Evolutionary conservation across 2,329 filamentous ascomycete genomes (phyloP).

Genomic region (Talaromyces pinophilus): DNA sequence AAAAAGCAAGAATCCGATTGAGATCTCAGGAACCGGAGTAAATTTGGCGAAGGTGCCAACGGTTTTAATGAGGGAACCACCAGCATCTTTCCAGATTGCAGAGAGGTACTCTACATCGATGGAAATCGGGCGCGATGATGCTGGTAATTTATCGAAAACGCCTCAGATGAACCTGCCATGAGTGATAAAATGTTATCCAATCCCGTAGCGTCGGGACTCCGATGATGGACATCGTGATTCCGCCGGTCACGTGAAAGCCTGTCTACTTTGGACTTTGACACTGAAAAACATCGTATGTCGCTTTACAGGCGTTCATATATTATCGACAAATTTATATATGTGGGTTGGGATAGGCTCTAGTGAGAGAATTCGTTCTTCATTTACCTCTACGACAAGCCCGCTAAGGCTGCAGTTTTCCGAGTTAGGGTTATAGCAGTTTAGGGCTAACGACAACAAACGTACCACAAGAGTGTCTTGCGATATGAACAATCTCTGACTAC

Average conservation of each 20-base stretch:
- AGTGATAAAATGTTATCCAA: background rate
- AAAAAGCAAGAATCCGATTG: constrained; percentile 66
- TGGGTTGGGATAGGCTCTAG: background rate
- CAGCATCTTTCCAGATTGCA: constrained; percentile 36
- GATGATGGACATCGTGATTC: constrained; percentile 8
- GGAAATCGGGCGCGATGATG: constrained; percentile 4
- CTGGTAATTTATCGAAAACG: background rate
- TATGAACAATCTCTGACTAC: background rate
- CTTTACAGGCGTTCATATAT: background rate
- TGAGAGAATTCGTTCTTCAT: background rate
- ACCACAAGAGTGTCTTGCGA: background rate
- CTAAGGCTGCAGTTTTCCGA: background rate
- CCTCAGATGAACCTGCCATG: constrained; percentile 4
- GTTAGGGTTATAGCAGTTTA: background rate
- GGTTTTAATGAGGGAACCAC: constrained; percentile 38
- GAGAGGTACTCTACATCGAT: constrained; percentile 14
- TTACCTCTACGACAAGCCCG: background rate
- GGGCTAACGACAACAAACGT: background rate
- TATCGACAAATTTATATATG: background rate
- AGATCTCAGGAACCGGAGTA: constrained; percentile 71
- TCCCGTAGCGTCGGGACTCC: constrained; percentile 1
- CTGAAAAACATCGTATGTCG: background rate
- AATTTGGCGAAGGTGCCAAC: constrained; percentile 53
- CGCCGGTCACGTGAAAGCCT: constrained; percentile 8
- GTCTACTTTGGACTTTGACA: background rate